Evolutionary conservation across 1,139 yeast genomes (phyloP).

Genomic region (Saccharomycopsis phalli): DNA sequence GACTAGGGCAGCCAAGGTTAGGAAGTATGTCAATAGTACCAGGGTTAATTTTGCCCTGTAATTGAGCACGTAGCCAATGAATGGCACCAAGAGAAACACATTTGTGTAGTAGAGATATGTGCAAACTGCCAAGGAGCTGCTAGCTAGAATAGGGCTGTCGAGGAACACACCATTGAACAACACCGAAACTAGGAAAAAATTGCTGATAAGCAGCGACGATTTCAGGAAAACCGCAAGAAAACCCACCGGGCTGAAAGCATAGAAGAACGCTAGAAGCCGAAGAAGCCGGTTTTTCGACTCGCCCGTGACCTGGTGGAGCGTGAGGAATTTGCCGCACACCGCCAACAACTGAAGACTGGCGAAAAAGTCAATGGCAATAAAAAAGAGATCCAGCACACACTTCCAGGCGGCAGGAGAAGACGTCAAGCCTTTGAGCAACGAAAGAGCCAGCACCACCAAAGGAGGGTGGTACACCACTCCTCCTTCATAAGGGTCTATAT

Average conservation of each 20-base stretch:
- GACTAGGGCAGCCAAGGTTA: conserved; percentile 30
- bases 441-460: conserved; percentile 45
- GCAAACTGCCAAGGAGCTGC: conserved; percentile 52
- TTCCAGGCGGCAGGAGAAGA: conserved; percentile 15
- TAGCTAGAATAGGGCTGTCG: conserved; percentile 36
- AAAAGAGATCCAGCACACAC: conserved; percentile 7
- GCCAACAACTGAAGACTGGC: conserved; percentile 25
- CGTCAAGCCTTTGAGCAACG: conserved; percentile 27
- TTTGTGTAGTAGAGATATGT: conserved; percentile 60
- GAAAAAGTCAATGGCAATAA: conserved; percentile 17
- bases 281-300: conserved; percentile 21
- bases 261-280: conserved; percentile 40
- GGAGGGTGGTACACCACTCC: conserved; percentile 88
- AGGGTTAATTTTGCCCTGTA: conserved; percentile 11
- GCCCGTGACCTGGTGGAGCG: conserved; percentile 33
- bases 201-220: conserved; percentile 56
- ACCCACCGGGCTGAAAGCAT: conserved; percentile 72
- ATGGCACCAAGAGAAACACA: conserved; percentile 46
- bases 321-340: conserved; percentile 35
- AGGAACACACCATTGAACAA: conserved; percentile 38
- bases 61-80: conserved; percentile 30
- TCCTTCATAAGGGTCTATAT: conserved; percentile 66
- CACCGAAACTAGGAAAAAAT: conserved; percentile 46
- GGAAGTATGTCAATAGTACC: conserved; percentile 20
- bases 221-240: conserved; percentile 60